Base-by-base conservation (phyloP, 768 basidiomycete genomes). In the Boletus rubroflammeus region DNA sequence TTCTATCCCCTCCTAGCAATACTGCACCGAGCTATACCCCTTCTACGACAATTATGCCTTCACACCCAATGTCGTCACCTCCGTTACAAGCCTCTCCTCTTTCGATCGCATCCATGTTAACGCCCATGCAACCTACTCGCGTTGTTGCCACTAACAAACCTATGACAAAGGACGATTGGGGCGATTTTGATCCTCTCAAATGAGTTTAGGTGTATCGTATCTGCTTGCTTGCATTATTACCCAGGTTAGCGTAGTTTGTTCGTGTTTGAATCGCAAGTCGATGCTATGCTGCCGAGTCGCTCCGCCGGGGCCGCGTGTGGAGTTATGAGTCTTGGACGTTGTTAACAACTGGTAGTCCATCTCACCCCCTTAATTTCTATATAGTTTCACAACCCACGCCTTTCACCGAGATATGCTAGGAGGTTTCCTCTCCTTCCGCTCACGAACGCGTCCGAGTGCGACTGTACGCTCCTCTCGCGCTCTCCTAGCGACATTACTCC, bases 151-250 rank as follows among this genome's bases (percentile, higher is more conserved):
- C 75, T 6, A 67, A 75, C 15, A 83, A 82, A 58, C 78, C 75
- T 44, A 60, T 78, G 14, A 78, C 82, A 31, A 86, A 85, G 61
- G 79, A 84, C 58, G 84, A 84, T 55, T 90, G 87, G 86, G 82
- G 82, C 23, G 90, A 89, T 66, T 93, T 93, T 65, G 90, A 93
- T 73, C 90, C 90, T 13, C 69, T 70, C 28, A 70, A 55, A 42
- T 72, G 50, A 69, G 38, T 23, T 45, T 55, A 26, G 50, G 53
- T 35, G 26, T 40, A 50, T 9, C 28, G 52, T 62, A 52, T 44
- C 28, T 51, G 19, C 34, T 28, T n/a, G 35, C 31, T 40, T 49
- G 35, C 21, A 43, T 31, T 35, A 14, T 34, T n/a, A 21, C 2
- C 31, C 15, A 3, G 21, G 17, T n/a, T 17, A 9, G 47, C 17